phyloP scores from a whole-genome alignment of 306 rosid genomes.

The Cyamopsis tetragonoloba region DNA sequence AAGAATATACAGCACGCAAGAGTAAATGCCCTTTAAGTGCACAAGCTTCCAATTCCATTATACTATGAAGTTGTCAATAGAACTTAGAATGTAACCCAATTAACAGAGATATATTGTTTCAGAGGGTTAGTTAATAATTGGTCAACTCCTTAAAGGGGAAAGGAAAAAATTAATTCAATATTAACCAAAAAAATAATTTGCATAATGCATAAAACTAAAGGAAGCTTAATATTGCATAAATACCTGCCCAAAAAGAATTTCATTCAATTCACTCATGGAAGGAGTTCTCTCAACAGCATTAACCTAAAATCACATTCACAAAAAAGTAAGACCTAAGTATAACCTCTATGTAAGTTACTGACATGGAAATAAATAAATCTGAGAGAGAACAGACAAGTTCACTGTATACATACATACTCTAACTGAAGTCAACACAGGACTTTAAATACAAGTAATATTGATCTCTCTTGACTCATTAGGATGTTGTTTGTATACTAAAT shows the following conservation, averaged over 20 bases:
- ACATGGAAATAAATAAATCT: constrained; percentile 21
- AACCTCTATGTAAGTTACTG: constrained; percentile 17
- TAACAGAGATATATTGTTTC: constrained; percentile 8
- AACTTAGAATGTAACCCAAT: constrained; percentile 7
- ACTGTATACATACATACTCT: not conserved
- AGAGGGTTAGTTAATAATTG: constrained; percentile 3
- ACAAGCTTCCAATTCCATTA: not conserved
- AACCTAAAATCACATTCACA: constrained; percentile 60
- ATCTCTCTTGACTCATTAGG: constrained; percentile 11
- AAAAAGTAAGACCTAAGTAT: constrained; percentile 20
- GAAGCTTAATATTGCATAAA: constrained; percentile 20
- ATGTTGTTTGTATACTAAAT: not conserved
- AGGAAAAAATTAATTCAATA: not conserved
- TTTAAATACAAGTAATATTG: not conserved
- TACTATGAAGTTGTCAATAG: constrained; percentile 20
- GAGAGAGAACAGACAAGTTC: constrained; percentile 9
- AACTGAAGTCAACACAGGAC: not conserved
- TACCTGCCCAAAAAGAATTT: constrained; percentile 97
- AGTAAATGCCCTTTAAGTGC: not conserved
- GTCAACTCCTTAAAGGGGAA: not conserved
- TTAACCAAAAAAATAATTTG: constrained; percentile 5
- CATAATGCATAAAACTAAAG: not conserved
- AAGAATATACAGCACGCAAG: not conserved
- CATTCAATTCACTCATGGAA: constrained; percentile 96
- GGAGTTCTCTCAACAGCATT: constrained; percentile 94